A percentile compares a stretch with the other conserved stretches of the same genome.
Evolutionary conservation across 148 eudicot species (phyloP).

Genomic region (Spergularia marina): DNA sequence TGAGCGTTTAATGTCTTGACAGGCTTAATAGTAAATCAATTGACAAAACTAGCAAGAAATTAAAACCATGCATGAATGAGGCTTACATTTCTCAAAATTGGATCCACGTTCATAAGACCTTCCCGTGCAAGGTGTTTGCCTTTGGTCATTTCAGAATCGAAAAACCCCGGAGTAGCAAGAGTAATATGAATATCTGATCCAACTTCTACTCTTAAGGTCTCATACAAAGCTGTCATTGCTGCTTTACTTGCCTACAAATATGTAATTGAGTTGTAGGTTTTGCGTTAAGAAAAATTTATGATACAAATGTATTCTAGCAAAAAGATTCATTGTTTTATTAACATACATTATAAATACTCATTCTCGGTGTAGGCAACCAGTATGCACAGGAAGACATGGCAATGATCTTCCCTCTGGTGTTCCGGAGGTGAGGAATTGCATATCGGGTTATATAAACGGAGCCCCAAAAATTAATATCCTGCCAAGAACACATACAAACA

Average conservation of each 20-base stretch:
- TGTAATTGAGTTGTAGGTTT: neutral
- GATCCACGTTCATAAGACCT: conserved; percentile 41
- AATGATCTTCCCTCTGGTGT: conserved; percentile 35
- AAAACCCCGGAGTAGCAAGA: conserved; percentile 42
- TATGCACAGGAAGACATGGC: conserved; percentile 38
- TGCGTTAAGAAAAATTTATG: no score
- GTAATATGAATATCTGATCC: conserved; percentile 41
- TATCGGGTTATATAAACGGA: conserved; percentile 34
- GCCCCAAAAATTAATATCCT: conserved; percentile 54
- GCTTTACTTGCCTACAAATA: conserved; percentile 50
- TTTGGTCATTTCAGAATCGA: conserved; percentile 49
- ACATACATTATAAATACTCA: conserved; percentile 40
- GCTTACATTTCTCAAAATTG: conserved; percentile 40
- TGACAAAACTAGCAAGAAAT: neutral
- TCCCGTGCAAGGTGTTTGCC: conserved; percentile 38
- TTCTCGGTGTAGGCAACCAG: conserved; percentile 39
- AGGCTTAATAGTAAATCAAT: no score
- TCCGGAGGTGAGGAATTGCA: conserved; percentile 40
- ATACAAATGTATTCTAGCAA: no score
- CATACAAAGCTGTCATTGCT: conserved; percentile 40
- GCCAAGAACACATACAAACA: neutral
- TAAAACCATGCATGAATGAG: neutral
- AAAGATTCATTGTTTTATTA: neutral
- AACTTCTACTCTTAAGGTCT: conserved; percentile 45
- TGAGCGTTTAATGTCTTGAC: no score